These are phyloP conservation scores for Neurospora sp. DNA, from an alignment of 2,329 filamentous ascomycete species.

Conservation along the genomic window DNA sequence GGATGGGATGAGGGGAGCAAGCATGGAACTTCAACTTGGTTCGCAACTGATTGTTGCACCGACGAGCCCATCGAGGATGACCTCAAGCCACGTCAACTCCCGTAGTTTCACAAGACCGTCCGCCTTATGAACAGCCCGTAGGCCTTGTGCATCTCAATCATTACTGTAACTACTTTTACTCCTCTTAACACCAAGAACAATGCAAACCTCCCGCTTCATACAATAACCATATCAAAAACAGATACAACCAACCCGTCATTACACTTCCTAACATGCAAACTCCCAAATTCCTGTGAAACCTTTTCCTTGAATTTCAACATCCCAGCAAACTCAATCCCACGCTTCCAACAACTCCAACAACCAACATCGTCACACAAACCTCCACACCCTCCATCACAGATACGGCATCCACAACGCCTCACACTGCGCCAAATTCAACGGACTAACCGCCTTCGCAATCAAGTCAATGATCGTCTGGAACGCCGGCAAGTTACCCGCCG, in stretches of 20 bases:
- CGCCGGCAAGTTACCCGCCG: conserved; percentile 74
- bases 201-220: neutral
- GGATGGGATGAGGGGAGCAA: neutral
- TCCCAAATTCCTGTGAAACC: neutral
- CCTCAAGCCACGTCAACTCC: neutral
- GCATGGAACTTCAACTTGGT: neutral
- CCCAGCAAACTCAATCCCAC: too few relatives aligned
- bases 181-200: neutral
- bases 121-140: neutral
- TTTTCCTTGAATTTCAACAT: neutral
- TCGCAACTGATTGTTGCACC: neutral
- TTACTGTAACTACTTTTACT: neutral
- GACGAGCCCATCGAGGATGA: neutral
- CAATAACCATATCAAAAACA: neutral
- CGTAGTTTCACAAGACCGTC: neutral
- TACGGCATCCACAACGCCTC: conserved; percentile 98
- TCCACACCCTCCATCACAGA: conserved; percentile 41
- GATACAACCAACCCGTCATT: neutral
- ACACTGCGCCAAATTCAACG: conserved; percentile 75
- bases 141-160: neutral
- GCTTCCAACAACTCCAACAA: neutral
- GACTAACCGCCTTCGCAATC: conserved; percentile 87
- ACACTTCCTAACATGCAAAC: neutral
- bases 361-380: neutral
- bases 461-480: conserved; percentile 96